These are phyloP conservation scores for Sclerotinia borealis DNA, from an alignment of 2,329 filamentous ascomycete species.

Conservation along the genomic window DNA sequence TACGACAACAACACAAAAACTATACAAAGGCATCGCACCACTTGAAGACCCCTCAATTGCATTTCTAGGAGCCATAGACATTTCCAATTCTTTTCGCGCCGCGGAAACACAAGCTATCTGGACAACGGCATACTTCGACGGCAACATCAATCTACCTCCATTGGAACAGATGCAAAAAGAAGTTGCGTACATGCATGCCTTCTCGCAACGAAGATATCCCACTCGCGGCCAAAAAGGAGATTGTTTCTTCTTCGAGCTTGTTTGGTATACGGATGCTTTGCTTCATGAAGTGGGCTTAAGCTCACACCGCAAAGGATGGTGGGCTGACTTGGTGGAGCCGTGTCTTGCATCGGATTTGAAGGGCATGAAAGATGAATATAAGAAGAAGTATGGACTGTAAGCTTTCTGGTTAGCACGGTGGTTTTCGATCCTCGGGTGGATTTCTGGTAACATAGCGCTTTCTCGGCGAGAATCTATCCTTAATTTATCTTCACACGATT, in stretches of 20 bases:
- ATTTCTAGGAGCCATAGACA: conserved; percentile 10
- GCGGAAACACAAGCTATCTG: conserved; percentile 16
- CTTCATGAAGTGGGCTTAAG: conserved; percentile 6
- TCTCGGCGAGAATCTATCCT: background rate
- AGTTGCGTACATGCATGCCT: conserved; percentile 6
- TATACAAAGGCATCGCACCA: conserved; percentile 15
- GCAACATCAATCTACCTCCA: background rate
- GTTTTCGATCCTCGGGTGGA: background rate
- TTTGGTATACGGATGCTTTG: conserved; percentile 9
- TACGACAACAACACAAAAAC: conserved; percentile 6
- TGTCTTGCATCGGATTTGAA: conserved; percentile 4
- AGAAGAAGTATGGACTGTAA: background rate
- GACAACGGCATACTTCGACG: conserved; percentile 15
- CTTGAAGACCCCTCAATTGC: conserved; percentile 7
- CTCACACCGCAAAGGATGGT: conserved; percentile 10
- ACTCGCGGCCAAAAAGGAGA: conserved; percentile 1
- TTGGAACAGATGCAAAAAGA: conserved; percentile 7
- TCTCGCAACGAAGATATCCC: conserved; percentile 12
- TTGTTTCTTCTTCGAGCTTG: conserved; percentile 6
- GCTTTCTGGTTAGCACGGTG: background rate
- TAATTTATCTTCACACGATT: too few species aligned
- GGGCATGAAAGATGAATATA: conserved; percentile 4
- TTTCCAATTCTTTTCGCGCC: conserved; percentile 10
- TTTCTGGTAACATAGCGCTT: too few species aligned
- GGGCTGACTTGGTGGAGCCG: background rate